phyloP scores from a whole-genome alignment of 78 protist genomes.

The Dictyostelium intermedium region DNA sequence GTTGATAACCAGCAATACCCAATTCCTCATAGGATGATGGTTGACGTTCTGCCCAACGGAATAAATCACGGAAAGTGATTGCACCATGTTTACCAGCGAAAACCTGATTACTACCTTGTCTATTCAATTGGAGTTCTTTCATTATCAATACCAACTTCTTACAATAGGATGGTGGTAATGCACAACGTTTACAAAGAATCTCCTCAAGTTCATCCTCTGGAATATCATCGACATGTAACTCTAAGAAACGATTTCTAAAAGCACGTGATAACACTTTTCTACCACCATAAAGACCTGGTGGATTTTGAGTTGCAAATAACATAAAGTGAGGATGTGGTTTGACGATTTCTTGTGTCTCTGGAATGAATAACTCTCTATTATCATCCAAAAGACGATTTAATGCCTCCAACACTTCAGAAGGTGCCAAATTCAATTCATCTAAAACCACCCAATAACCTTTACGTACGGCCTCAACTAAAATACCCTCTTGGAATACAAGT shows the following conservation, averaged over 20 bases:
- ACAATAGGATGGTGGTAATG: conserved; percentile 90
- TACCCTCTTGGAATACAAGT: conserved; percentile 96
- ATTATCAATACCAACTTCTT: conserved; percentile 88
- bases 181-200: conserved; percentile 91
- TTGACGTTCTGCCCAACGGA: conserved; percentile 97
- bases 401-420: conserved; percentile 99
- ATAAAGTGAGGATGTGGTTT: conserved; percentile 97
- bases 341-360: conserved; percentile 97
- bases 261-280: conserved; percentile 98
- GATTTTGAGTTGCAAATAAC: conserved; percentile 99
- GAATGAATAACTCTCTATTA: conserved; percentile 98
- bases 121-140: conserved; percentile 84
- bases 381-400: conserved; percentile 99
- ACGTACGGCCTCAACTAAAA: conserved; percentile 96
- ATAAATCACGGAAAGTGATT: conserved; percentile 99
- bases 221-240: conserved; percentile 96
- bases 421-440: conserved; percentile 99
- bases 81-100: conserved; percentile 96
- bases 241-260: conserved; percentile 97
- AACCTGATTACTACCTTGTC: conserved; percentile 76
- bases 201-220: conserved; percentile 93
- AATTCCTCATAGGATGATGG: conserved; percentile 82
- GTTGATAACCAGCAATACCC: conserved; percentile 94
- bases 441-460: conserved; percentile 99
- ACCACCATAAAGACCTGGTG: conserved; percentile 99